Conservation (phyloP, 768 basidiomycete genomes). For the Pleurotus tuoliensis region DNA sequence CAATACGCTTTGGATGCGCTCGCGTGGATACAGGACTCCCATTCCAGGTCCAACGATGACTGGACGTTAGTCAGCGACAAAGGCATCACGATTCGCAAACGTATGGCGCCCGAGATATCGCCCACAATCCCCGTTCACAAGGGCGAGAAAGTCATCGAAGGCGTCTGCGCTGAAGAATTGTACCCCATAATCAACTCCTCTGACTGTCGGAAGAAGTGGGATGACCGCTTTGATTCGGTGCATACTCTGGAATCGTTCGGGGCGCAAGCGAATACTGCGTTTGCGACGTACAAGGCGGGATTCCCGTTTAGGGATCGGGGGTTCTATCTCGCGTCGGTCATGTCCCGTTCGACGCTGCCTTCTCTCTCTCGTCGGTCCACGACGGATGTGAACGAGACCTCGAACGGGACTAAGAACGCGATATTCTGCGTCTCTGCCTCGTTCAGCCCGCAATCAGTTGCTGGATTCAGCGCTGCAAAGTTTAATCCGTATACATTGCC, state of each 20-base stretch:
- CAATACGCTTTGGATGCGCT: slow-evolving; percentile 82
- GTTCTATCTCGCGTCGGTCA: slow-evolving; percentile 74
- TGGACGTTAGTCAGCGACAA: slow-evolving; percentile 82
- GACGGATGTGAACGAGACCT: slow-evolving; percentile 34
- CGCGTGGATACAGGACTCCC: slow-evolving; percentile 71
- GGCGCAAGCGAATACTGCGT: slow-evolving; percentile 65
- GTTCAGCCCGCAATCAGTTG: slow-evolving; percentile 61
- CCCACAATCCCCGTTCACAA: slow-evolving; percentile 79
- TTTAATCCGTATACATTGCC: slow-evolving; percentile 76
- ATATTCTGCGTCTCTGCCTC: slow-evolving; percentile 85
- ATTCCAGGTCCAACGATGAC: slow-evolving; percentile 50
- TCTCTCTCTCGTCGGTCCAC: slow-evolving; percentile 38
- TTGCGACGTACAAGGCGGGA: slow-evolving; percentile 68
- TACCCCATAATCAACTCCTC: slow-evolving; percentile 66
- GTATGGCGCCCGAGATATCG: slow-evolving; percentile 74
- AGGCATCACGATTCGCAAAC: slow-evolving; percentile 71
- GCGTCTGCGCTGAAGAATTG: slow-evolving; percentile 90
- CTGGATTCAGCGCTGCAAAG: slow-evolving; percentile 54
- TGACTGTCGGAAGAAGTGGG: slow-evolving; percentile 79
- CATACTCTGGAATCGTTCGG: slow-evolving; percentile 74
- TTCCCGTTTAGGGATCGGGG: slow-evolving; percentile 92
- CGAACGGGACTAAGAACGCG: slow-evolving; percentile 48
- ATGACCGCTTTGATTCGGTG: slow-evolving; percentile 76
- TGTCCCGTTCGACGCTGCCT: slow-evolving; percentile 51
- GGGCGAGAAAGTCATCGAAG: slow-evolving; percentile 89